A percentile compares a stretch with the other conserved stretches of the same genome.
These are phyloP conservation scores for Hypoxylon fragiforme DNA, from an alignment of 495 filamentous ascomycete species.

Conservation along the genomic window DNA sequence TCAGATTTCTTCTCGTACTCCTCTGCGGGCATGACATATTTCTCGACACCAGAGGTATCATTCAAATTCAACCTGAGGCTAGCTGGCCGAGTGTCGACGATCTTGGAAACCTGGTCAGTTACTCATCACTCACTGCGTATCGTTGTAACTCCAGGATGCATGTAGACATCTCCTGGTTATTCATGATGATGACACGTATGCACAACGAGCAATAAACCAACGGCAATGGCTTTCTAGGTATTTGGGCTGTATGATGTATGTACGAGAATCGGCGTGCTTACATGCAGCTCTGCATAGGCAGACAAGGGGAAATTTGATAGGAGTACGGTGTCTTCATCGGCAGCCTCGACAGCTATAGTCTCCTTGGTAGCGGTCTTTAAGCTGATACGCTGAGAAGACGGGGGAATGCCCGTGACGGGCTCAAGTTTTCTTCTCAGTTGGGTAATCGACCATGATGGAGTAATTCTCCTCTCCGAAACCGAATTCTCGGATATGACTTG, in stretches of 20 bases:
- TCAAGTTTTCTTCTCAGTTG: slow-evolving; percentile 89
- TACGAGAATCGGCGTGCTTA: slow-evolving; percentile 51
- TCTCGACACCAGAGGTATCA: slow-evolving; percentile 77
- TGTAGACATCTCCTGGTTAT: slow-evolving; percentile 6
- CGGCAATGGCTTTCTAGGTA: slow-evolving; percentile 6
- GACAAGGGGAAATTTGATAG: slow-evolving; percentile 65
- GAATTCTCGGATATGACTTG: slow-evolving; percentile 76
- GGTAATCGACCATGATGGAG: slow-evolving; percentile 86
- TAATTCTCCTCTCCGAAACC: slow-evolving; percentile 82
- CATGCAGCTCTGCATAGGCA: slow-evolving; percentile 75
- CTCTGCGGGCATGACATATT: slow-evolving; percentile 78
- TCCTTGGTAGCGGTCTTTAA: slow-evolving; percentile 62
- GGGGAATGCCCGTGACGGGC: slow-evolving; percentile 89
- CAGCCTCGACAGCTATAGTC: slow-evolving; percentile 60
- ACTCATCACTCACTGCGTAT: slow-evolving; percentile 5
- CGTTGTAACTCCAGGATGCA: slow-evolving; percentile 3
- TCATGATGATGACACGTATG: slow-evolving; percentile 19
- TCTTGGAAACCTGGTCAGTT: slow-evolving; percentile 51
- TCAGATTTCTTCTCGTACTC: slow-evolving; percentile 83
- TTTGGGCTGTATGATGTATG: slow-evolving; percentile 1
- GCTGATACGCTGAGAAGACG: slow-evolving; percentile 71
- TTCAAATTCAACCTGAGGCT: slow-evolving; percentile 72
- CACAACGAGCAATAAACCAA: slow-evolving; percentile 1
- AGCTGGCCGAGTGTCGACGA: slow-evolving; percentile 76
- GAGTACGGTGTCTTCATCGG: slow-evolving; percentile 67